Evolutionary conservation across 2,329 filamentous ascomycete species (phyloP), one percentile per base, ranked within the genome.

Genomic region (Penicillium verrucosum): DNA sequence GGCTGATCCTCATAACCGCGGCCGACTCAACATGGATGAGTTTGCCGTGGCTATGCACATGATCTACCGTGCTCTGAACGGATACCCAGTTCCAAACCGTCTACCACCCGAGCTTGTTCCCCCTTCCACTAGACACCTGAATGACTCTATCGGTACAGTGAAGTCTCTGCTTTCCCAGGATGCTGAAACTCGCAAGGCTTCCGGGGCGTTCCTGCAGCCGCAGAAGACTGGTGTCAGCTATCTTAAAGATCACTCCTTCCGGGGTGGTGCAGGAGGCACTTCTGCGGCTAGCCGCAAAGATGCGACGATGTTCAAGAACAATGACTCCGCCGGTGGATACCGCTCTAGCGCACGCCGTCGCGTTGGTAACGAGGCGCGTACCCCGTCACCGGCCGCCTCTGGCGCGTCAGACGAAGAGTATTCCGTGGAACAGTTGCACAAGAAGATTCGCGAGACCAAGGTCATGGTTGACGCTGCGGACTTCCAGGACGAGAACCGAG

Each of bases 21-120:
- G 94, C 18, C 89, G 92, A 54, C 82, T 99, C 30, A 92, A 99
- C 68, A 85, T 97, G 68, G 94, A 99, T 71, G 94, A 99, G 70
- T 99, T 99, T 70, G 92, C 94, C 9, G 93, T 99, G 51, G 92
- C 92, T 10, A 99, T 99, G 94, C 94, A 99, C 82, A 79, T 99
- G 76, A 99, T 99, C 68, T 99, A 99, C 78, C 85, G 94, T 67
- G 96, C 95, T 72, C 82, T 99, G 51, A 97, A 99, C 68, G 93
- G 93, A 36, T 97, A 97, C 69, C 92, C 93, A 1, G 82, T 97
- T 32, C 94, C 94, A 16, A 89, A 87, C 68, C 87, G 88, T 43
- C 82, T 99, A 11, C 94, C 94, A 9, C 86, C 94, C 0, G 94
- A 99, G 78, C 84, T 99, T 58, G 87, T 97, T 7, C 94, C 94